Percentiles rank a stretch among this genome's conserved stretches.
phyloP scores from a whole-genome alignment of 192 early-diverging fungal genomes.

The Thamnidium elegans region DNA sequence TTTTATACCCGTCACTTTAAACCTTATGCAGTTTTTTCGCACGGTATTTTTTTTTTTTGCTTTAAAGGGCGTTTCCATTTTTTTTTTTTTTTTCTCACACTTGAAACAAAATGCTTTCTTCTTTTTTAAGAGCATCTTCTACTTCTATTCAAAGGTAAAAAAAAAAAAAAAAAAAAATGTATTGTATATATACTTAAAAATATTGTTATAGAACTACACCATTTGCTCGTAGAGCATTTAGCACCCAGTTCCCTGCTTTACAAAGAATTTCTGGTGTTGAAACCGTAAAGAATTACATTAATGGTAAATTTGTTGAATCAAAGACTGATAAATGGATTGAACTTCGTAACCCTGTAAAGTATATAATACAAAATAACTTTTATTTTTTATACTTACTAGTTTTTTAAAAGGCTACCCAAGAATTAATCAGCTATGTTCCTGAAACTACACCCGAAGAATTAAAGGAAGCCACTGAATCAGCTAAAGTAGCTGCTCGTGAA shows the following conservation, averaged over 20 bases:
- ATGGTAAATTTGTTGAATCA: conserved; percentile 91
- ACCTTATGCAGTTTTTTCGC: neutral
- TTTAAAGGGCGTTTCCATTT: neutral
- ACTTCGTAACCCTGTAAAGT: conserved; percentile 82
- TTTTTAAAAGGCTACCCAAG: conserved; percentile 74
- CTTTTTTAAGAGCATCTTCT: conserved; percentile 4
- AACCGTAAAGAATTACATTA: conserved; percentile 73
- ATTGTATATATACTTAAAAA: neutral
- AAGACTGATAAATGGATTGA: conserved; percentile 83
- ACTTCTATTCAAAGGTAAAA: conserved; percentile 11
- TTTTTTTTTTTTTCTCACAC: conserved; percentile 10
- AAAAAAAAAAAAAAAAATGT: neutral
- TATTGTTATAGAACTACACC: neutral
- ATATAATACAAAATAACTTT: neutral
- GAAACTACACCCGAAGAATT: conserved; percentile 85
- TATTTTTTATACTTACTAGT: neutral
- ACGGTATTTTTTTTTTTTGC: neutral
- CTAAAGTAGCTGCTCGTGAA: conserved; percentile 76
- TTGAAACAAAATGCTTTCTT: conserved; percentile 4
- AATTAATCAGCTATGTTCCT: conserved; percentile 83
- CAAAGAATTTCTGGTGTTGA: conserved; percentile 19
- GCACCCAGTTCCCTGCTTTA: conserved; percentile 28
- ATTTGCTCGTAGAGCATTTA: conserved; percentile 22
- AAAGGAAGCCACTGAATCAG: conserved; percentile 65
- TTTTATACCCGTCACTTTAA: no score